Conservation (phyloP, 805 yeast species). For the Cyberlindnera petersonii region DNA sequence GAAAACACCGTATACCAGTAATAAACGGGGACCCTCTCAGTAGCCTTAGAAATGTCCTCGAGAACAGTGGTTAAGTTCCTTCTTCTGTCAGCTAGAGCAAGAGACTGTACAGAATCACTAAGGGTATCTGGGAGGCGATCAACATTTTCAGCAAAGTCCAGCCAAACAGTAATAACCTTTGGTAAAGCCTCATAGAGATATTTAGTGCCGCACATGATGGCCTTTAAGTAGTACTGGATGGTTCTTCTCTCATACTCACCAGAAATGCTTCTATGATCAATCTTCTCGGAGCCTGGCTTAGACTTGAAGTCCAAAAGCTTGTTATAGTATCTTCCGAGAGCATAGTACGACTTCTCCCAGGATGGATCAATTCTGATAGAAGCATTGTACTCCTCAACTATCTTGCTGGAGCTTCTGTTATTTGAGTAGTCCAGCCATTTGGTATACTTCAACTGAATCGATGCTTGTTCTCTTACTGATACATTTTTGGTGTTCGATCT, state of each 20-base stretch:
- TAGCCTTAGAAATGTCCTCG: slow-evolving; percentile 42
- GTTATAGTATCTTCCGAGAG: slow-evolving; percentile 74
- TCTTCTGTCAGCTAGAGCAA: slow-evolving; percentile 26
- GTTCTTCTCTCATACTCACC: slow-evolving; percentile 56
- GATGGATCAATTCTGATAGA: slow-evolving; percentile 50
- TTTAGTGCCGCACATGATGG: slow-evolving; percentile 58
- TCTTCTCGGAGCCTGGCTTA: slow-evolving; percentile 22
- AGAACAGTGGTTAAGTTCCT: slow-evolving; percentile 44
- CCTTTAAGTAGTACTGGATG: slow-evolving; percentile 51
- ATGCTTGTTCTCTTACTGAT: slow-evolving; percentile 29
- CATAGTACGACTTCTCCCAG: slow-evolving; percentile 80
- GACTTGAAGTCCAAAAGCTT: slow-evolving; percentile 68
- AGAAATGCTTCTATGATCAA: slow-evolving; percentile 29
- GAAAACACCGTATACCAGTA: slow-evolving; percentile 83
- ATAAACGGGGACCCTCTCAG: slow-evolving; percentile 45
- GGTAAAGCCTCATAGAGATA: slow-evolving; percentile 84
- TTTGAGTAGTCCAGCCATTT: slow-evolving; percentile 87
- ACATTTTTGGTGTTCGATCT: slow-evolving; percentile 15
- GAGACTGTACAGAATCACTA: slow-evolving; percentile 14
- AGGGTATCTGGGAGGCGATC: slow-evolving; percentile 21
- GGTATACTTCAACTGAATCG: slow-evolving; percentile 70
- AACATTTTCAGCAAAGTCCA: slow-evolving; percentile 55
- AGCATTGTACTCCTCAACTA: slow-evolving; percentile 62
- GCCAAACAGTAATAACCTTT: slow-evolving; percentile 86
- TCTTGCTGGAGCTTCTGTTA: slow-evolving; percentile 70